Base-by-base conservation (phyloP, 306 rosid genomes). In the Chamaecrista fasciculata region DNA sequence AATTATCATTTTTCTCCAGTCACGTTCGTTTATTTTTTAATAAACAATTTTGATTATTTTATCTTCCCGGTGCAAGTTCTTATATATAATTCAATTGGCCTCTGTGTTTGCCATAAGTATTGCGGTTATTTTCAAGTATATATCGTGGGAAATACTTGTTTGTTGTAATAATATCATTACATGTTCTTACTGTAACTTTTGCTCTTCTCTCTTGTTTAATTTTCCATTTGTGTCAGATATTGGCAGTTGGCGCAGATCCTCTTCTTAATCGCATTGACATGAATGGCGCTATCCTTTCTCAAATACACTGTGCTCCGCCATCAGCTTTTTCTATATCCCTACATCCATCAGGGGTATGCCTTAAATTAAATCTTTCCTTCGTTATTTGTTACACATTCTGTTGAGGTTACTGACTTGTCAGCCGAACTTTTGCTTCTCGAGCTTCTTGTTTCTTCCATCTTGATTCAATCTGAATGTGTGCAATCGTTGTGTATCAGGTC, bases 231-330 rank as follows among this genome's bases (percentile, higher is more conserved):
- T 62, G 34, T 56, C 89, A 90, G 98, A 78, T 93, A 80, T 60
- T 93, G 75, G 86, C 90, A 11, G 90, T 90, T 59, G 98, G 98
- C 29, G 95, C 96, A 25, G 93, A 86, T 76, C 98, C 96, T 69
- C 76, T 81, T 16, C 91, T 93, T 10, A 75, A 77, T 67, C 93
- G 94, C 53, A 87, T 75, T 71, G 86, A 88, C 87, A 86, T 93
- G 79, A 90, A 88, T 19, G 97, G 96, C 68, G 78, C 1, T 4
- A 75, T 90, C 80, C 96, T 93, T 62, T 90, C 98, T 50, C 90
- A 90, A 75, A 86, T 93, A 78, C 98, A 86, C 60, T 90, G 96
- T 72, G 98, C 90, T 66, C 86, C 98, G 78, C 84, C 72, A 15
- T 90, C 97, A 1, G 86, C 88, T 4, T 90, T 90, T 69, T 90